Percentiles rank a stretch among this genome's conserved stretches.
These are phyloP conservation scores for Raffaelea ambrosiae DNA, from an alignment of 2,329 filamentous ascomycete genomes.

Conservation along the genomic window DNA sequence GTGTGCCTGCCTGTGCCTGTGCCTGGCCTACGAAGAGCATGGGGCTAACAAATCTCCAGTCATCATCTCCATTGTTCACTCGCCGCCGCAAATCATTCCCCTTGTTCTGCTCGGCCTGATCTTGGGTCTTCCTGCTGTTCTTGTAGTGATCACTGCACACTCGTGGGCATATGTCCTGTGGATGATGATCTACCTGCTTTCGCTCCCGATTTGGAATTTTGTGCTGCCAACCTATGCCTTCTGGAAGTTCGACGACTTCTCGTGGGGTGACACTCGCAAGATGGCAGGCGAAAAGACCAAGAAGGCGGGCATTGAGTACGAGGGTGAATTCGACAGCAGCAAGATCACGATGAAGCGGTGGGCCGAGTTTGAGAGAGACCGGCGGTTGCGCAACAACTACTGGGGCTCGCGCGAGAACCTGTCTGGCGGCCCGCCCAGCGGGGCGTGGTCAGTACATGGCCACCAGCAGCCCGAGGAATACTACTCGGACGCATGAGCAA, in stretches of 20 bases:
- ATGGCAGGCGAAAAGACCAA: constrained; percentile 84
- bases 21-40: not conserved
- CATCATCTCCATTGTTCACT: constrained; percentile 73
- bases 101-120: constrained; percentile 83
- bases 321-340: constrained; percentile 95
- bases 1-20: not conserved
- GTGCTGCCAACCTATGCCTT: constrained; percentile 88
- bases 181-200: constrained; percentile 94
- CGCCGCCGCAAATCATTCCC: constrained; percentile 76
- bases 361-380: constrained; percentile 82
- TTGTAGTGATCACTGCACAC: constrained; percentile 91
- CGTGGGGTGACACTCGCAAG: constrained; percentile 96
- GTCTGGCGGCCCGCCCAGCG: constrained; percentile 24
- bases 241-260: constrained; percentile 99
- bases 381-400: constrained; percentile 40
- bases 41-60: constrained; percentile 40
- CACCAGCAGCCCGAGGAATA: constrained; percentile 47
- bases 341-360: constrained; percentile 99
- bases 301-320: constrained; percentile 76
- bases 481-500: constrained; percentile 40
- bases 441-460: constrained; percentile 29
- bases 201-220: constrained; percentile 96
- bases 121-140: constrained; percentile 81
- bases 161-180: constrained; percentile 85
- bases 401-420: constrained; percentile 47